Evolutionary conservation across 768 basidiomycete species (phyloP).

Genomic region (Boletus subparvulus): DNA sequence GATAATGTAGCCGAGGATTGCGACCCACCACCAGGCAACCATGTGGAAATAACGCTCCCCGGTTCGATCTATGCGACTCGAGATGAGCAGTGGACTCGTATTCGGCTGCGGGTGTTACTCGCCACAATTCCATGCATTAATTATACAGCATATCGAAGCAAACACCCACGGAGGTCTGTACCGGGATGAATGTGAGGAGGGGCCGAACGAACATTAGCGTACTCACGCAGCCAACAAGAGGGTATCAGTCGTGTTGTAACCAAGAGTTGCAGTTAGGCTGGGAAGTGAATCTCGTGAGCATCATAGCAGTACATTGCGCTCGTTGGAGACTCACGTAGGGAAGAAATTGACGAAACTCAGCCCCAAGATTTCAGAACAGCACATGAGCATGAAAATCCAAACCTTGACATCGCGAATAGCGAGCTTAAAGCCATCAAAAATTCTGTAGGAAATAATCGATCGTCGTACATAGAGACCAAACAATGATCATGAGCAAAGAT

Average conservation of each 20-base stretch:
- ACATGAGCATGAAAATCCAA: constrained; percentile 52
- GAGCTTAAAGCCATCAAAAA: constrained; percentile 50
- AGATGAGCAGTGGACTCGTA: neutral
- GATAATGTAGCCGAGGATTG: constrained; percentile 60
- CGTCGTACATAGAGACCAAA: neutral
- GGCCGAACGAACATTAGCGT: neutral
- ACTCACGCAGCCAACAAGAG: constrained; percentile 61
- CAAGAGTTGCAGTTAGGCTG: constrained; percentile 59
- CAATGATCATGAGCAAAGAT: neutral
- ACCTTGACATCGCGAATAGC: constrained; percentile 59
- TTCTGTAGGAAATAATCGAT: constrained; percentile 32
- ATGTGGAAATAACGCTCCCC: constrained; percentile 70
- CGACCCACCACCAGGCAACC: constrained; percentile 54
- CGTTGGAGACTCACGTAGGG: constrained; percentile 39
- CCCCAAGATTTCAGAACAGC: constrained; percentile 50
- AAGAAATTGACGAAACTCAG: constrained; percentile 63
- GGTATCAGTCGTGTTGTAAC: constrained; percentile 57
- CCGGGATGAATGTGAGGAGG: neutral
- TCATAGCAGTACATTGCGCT: neutral
- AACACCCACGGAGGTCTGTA: constrained; percentile 62
- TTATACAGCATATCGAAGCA: constrained; percentile 46
- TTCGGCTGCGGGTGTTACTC: neutral
- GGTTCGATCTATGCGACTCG: constrained; percentile 42
- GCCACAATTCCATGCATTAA: constrained; percentile 60
- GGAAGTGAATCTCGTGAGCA: neutral